These are phyloP conservation scores for Eucalyptus grandis DNA, from an alignment of 345 rosid genomes.

Conservation along the genomic window DNA sequence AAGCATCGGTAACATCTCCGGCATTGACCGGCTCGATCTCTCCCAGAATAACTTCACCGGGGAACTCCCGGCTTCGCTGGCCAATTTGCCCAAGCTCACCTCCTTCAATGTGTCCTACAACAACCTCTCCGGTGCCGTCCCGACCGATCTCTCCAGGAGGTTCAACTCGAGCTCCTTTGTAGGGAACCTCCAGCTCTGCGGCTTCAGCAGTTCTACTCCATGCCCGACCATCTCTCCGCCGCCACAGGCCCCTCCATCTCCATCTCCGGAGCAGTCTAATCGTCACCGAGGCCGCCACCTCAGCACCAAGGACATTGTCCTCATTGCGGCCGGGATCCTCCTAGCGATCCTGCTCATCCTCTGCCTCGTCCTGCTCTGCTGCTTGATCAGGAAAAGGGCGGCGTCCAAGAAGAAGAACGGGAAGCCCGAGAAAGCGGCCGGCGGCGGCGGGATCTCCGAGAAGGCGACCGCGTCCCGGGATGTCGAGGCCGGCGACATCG, in stretches of 20 bases:
- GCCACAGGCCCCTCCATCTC: slow-evolving; percentile 31
- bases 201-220: slow-evolving; percentile 46
- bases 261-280: slow-evolving; percentile 26
- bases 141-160: slow-evolving; percentile 41
- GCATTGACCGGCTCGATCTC: slow-evolving; percentile 45
- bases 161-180: slow-evolving; percentile 84
- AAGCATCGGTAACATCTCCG: slow-evolving; percentile 41
- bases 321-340: slow-evolving; percentile 65
- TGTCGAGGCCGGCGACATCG: slow-evolving; percentile 69
- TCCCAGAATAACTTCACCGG: slow-evolving; percentile 66
- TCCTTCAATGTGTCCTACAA: slow-evolving; percentile 84
- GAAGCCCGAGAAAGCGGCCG: slow-evolving; percentile 1
- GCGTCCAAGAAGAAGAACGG: slow-evolving; percentile 36
- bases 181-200: slow-evolving; percentile 89
- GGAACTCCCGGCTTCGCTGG: slow-evolving; percentile 51
- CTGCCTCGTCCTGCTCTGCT: slow-evolving; percentile 61
- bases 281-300: slow-evolving; percentile 29
- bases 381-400: slow-evolving; percentile 51
- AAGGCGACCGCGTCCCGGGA: slow-evolving; percentile 39
- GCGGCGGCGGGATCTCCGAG: slow-evolving; percentile 18
- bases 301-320: slow-evolving; percentile 56
- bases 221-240: slow-evolving; percentile 39
- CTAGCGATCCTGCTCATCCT: slow-evolving; percentile 41
- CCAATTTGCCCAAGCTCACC: slow-evolving; percentile 38
- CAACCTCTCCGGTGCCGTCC: slow-evolving; percentile 78